Base-by-base conservation (phyloP, 176 grass and related monocot genomes). In the Juncus inflexus region DNA sequence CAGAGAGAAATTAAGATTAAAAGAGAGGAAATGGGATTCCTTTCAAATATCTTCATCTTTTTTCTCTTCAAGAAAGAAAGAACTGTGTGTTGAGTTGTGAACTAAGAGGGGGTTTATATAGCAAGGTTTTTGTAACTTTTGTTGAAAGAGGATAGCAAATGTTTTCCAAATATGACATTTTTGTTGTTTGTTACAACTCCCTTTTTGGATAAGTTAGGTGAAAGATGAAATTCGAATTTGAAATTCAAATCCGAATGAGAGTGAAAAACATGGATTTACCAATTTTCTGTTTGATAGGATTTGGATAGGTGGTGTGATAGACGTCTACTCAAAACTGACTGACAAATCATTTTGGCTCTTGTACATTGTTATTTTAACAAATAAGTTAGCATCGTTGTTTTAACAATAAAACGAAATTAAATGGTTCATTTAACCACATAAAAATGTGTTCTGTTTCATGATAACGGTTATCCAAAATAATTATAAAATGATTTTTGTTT, bases 1-100 rank as follows among this genome's bases (percentile, higher is more conserved):
- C 52, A 60, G 16, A 77, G 63, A 67, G 74, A 77, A 40, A 77
- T 5, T 62, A 68, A 60, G 52, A 77, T 3, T 3, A 77, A 59
- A n/a, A 77, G 15, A 56, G 41, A 40, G 8, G 59, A 28, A n/a
- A 77, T 40, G 61, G 64, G 4, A n/a, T 58, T 60, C 45, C 74
- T 55, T 50, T 35, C 47, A 66, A 9, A 39, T 58, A 12, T 12
- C 3, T 57, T 35, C 63, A 77, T 77, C 42, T 42, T 62, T 60
- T 66, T 55, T 37, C 3, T 47, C 43, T 47, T 47, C 43, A 47
- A 47, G 43, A 47, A 47, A 47, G 43, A 47, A 28, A 12, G 47
- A 67, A 53, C n/a, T 67, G 49, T 4, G 38, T 70, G 37, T 58
- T 47, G 43, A 47, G 10, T 42, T 58, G 52, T 41, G 38, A 19